A percentile compares a stretch with the other conserved stretches of the same genome.
Conservation (phyloP, 331 rosid genomes). For the Acacia concinna region DNA sequence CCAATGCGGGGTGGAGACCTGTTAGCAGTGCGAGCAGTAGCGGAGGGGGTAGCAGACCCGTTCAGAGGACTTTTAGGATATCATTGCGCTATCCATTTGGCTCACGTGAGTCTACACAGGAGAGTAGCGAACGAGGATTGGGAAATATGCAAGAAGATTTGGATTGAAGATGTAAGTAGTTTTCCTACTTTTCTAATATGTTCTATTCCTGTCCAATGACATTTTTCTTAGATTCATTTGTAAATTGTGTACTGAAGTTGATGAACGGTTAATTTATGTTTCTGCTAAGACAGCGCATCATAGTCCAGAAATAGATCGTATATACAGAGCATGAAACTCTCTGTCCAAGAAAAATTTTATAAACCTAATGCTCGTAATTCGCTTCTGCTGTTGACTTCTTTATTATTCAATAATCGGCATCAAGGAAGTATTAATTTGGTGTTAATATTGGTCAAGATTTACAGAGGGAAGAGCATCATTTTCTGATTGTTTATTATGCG, state of each 20-base stretch:
- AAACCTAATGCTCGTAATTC: background rate
- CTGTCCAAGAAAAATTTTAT: background rate
- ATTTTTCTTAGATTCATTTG: background rate
- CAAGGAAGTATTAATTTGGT: background rate
- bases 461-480: background rate
- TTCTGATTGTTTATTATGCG: background rate
- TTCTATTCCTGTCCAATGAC: background rate
- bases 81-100: constrained; percentile 42
- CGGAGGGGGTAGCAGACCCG: constrained; percentile 32
- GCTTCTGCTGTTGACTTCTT: background rate
- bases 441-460: background rate
- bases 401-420: background rate
- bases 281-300: background rate
- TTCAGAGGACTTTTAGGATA: constrained; percentile 48
- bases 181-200: background rate
- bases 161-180: constrained; percentile 45
- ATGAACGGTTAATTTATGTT: background rate
- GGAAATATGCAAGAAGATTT: constrained; percentile 35
- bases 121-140: constrained; percentile 30
- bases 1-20: constrained; percentile 31
- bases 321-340: background rate
- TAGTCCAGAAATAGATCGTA: background rate
- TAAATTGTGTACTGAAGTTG: background rate
- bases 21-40: background rate
- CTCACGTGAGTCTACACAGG: constrained; percentile 33